Percentiles rank a stretch among this genome's conserved stretches.
These are phyloP conservation scores for Gelatoporia subvermispora DNA, from an alignment of 768 basidiomycete species.

Conservation along the genomic window DNA sequence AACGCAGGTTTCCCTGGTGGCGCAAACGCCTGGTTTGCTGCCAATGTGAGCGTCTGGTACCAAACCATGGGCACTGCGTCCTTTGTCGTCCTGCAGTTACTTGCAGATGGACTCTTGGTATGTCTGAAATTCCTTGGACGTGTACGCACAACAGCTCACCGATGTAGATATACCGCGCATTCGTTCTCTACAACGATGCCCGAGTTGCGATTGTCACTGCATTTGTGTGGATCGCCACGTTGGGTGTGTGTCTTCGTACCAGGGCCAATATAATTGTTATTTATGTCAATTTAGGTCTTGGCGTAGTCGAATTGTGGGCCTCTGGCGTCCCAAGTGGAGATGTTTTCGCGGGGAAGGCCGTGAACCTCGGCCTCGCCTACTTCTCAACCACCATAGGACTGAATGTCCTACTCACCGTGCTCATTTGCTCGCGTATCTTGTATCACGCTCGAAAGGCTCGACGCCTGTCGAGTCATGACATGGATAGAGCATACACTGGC, in stretches of 20 bases:
- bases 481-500: too few relatives aligned
- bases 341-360: slow-evolving; percentile 9
- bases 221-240: too few relatives aligned
- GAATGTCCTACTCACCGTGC: slow-evolving; percentile 8
- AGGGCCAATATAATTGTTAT: too few relatives aligned
- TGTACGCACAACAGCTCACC: too few relatives aligned
- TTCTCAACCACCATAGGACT: slow-evolving; percentile 10
- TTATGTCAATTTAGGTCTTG: slow-evolving; percentile 9
- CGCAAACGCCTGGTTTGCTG: slow-evolving; percentile 25
- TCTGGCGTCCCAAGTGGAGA: slow-evolving; percentile 6
- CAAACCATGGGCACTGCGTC: slow-evolving; percentile 12
- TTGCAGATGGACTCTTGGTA: slow-evolving; percentile 37
- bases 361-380: slow-evolving; percentile 9
- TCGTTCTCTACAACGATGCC: too few relatives aligned
- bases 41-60: slow-evolving; percentile 15
- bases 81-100: slow-evolving; percentile 20
- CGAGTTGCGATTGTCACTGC: too few relatives aligned
- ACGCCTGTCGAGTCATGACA: too few relatives aligned
- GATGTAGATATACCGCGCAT: too few relatives aligned
- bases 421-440: slow-evolving; percentile 12
- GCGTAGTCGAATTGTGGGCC: slow-evolving; percentile 6
- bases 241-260: too few relatives aligned
- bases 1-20: slow-evolving; percentile 29
- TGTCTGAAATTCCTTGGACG: too few relatives aligned
- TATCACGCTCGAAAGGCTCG: background rate